Base-by-base conservation (phyloP, 805 yeast genomes). In the Saccharomycopsis sp. region DNA sequence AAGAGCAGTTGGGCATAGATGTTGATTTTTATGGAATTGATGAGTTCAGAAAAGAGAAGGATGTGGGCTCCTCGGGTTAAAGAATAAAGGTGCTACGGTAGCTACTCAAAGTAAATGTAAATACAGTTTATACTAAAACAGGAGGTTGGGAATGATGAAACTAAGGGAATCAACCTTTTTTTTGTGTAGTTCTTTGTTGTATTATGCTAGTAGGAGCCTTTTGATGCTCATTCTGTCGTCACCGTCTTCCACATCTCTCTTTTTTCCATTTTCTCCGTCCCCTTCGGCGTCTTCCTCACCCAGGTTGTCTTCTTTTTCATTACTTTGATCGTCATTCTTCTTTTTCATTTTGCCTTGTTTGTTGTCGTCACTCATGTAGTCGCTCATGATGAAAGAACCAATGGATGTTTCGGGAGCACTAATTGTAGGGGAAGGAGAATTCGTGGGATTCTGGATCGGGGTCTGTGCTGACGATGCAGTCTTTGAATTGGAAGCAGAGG, bases 141-240 rank as follows among this genome's bases (percentile, higher is more conserved):
- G n/a, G n/a, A n/a, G n/a, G n/a, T n/a, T n/a, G n/a, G n/a, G n/a
- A n/a, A n/a, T n/a, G n/a, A n/a, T n/a, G n/a, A n/a, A n/a, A n/a
- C n/a, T n/a, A n/a, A n/a, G n/a, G n/a, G n/a, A n/a, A n/a, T n/a
- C n/a, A n/a, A n/a, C n/a, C n/a, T n/a, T n/a, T n/a, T n/a, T n/a
- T n/a, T n/a, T n/a, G n/a, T n/a, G n/a, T n/a, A n/a, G n/a, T n/a
- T n/a, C n/a, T n/a, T n/a, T n/a, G n/a, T n/a, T n/a, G n/a, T n/a
- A n/a, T n/a, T 17, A 35, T n/a, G 31, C 18, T 15, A 35, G 17
- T 7, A 35, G 15, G 10, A 39, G 10, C 18, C 42, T 25, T 16
- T 33, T 25, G 8, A 39, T 39, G 34, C 42, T 39, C 42, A 39
- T 39, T 25, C 42, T 17, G 19, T 39, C 38, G 13, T 39, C 42